Base-by-base conservation (phyloP, 192 early-diverging fungal genomes). In the Coemansia biformis region DNA sequence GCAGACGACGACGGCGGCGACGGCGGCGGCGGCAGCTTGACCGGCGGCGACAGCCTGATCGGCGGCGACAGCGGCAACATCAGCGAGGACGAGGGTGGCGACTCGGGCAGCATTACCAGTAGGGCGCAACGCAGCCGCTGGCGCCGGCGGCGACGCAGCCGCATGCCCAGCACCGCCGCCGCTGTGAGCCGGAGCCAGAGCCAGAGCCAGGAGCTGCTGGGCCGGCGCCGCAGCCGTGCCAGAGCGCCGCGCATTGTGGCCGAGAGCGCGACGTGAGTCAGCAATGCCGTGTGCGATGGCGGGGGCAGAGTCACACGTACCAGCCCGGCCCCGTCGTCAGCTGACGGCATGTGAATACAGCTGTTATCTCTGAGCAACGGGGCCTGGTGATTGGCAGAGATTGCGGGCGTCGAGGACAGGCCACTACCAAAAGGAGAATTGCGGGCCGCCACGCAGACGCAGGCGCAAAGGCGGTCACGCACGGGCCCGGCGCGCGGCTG, bases 141-240 rank as follows among this genome's bases (percentile, higher is more conserved):
- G 26, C 53, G 66, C 26, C 43, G 56, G 26, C 46, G 66, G 21
- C 43, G 56, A 26, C 46, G 47, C 28, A 29, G 29, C 16, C 48
- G 38, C 38, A 21, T 12, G 11, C 17, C 38, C 6, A 60, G 38
- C 44, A 33, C 32, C 33, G 58, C 14, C 31, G 37, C 41, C 21
- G 26, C 14, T 7, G 30, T 15, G 18, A 43, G 35, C 10, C 5
- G 30, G n/a, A 45, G 34, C 21, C 47, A 18, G 13, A 49, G 56
- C 48, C 47, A 6, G 24, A 26, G 2, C 24, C 24, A 6, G 24
- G 24, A 26, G 24, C 24, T 6, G 24, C n/a, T n/a, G n/a, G n/a
- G n/a, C n/a, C n/a, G n/a, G n/a, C n/a, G n/a, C n/a, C n/a, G n/a
- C n/a, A n/a, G n/a, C n/a, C n/a, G 43, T 11, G 39, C 29, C 32